A percentile compares a stretch with the other conserved stretches of the same genome.
Evolutionary conservation across 371 early-diverging fungal species (phyloP).

Genomic region (Coemansia sp.): DNA sequence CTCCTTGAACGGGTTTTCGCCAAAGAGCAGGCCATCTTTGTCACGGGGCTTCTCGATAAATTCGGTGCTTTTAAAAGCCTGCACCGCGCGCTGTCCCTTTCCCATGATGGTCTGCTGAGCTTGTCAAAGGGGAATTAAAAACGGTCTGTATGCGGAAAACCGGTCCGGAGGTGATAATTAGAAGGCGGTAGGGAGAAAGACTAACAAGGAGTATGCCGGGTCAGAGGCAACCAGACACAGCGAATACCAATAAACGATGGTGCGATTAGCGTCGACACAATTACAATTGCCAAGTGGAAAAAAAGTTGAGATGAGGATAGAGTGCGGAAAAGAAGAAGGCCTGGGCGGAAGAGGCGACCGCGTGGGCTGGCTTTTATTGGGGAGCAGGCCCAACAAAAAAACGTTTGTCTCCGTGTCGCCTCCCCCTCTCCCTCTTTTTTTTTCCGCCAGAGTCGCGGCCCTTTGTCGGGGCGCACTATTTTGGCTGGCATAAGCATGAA

Average conservation of each 20-base stretch:
- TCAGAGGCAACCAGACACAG: neutral
- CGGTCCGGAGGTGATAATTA: neutral
- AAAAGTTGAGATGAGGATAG: neutral
- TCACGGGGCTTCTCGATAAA: constrained; percentile 41
- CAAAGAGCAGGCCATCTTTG: constrained; percentile 29
- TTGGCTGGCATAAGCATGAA: neutral
- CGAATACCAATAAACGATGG: neutral
- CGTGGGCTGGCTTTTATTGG: neutral
- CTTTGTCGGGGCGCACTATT: neutral
- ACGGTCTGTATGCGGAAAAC: neutral
- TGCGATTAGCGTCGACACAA: neutral
- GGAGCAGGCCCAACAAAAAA: neutral
- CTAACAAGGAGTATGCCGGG: neutral
- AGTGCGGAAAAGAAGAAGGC: constrained; percentile 3
- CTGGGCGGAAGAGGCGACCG: neutral
- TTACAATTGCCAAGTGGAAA: too few relatives aligned
- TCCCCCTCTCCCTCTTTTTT: neutral
- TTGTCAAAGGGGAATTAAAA: neutral
- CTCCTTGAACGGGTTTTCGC: constrained; percentile 32
- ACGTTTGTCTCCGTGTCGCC: neutral
- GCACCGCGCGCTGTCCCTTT: constrained; percentile 44
- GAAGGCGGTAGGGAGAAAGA: neutral
- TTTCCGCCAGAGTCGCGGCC: neutral
- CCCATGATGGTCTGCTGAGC: constrained; percentile 27
- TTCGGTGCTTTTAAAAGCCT: constrained; percentile 42